Evolutionary conservation across 805 yeast genomes (phyloP).

Genomic region (Starmerella powellii): DNA sequence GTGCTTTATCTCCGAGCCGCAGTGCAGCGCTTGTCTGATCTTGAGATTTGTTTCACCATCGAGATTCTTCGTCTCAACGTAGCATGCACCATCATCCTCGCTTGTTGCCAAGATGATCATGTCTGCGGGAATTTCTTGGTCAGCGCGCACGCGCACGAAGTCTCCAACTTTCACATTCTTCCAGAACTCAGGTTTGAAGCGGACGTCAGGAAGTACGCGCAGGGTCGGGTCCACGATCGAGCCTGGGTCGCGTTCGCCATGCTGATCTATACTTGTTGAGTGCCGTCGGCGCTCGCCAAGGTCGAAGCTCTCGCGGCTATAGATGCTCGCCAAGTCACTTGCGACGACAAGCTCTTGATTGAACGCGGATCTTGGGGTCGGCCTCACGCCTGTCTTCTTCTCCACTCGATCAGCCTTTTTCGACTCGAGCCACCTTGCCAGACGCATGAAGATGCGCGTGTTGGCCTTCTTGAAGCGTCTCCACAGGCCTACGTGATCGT

Average conservation of each 20-base stretch:
- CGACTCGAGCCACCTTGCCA: conserved; percentile 20
- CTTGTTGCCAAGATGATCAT: conserved; percentile 55
- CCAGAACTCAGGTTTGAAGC: conserved; percentile 51
- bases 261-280: conserved; percentile 4
- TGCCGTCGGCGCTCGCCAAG: conserved; percentile 18
- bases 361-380: conserved; percentile 14
- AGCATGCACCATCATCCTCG: conserved; percentile 59
- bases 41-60: conserved; percentile 75
- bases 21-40: conserved; percentile 42
- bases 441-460: conserved; percentile 19
- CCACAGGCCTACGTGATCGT: conserved; percentile 51
- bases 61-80: conserved; percentile 58
- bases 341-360: conserved; percentile 19
- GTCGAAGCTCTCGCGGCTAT: conserved; percentile 21
- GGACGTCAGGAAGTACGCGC: conserved; percentile 29
- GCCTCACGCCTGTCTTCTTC: conserved; percentile 21
- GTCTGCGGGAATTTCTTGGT: conserved; percentile 75
- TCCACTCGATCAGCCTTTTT: conserved; percentile 20
- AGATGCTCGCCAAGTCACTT: conserved; percentile 19
- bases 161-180: conserved; percentile 71
- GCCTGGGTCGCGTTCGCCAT: conserved; percentile 17
- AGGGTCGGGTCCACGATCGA: conserved; percentile 23
- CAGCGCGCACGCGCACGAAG: conserved; percentile 50
- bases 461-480: conserved; percentile 51
- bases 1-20: conserved; percentile 48